These are phyloP conservation scores for Monilinia fructicola DNA, from an alignment of 2,329 filamentous ascomycete species.

Conservation along the genomic window DNA sequence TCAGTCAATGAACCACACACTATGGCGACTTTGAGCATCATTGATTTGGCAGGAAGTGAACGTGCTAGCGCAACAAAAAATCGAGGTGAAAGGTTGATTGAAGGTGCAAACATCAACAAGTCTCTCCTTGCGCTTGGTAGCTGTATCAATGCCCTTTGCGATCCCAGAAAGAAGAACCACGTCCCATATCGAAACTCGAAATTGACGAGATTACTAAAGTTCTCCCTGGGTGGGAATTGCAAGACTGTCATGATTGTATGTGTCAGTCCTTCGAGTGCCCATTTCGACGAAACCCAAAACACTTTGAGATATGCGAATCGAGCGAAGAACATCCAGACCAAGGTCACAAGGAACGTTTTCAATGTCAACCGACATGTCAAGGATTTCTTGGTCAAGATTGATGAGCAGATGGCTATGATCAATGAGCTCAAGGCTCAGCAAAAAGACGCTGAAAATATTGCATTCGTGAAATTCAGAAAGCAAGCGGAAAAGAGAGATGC, in stretches of 20 bases:
- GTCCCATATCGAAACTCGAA: constrained; percentile 98
- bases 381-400: constrained; percentile 98
- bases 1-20: constrained; percentile 92
- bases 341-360: constrained; percentile 98
- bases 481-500: constrained; percentile 80
- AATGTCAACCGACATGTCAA: constrained; percentile 99
- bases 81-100: constrained; percentile 81
- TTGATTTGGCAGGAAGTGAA: constrained; percentile 94
- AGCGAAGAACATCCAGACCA: constrained; percentile 99
- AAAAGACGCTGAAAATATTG: constrained; percentile 78
- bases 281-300: constrained; percentile 98
- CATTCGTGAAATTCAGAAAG: constrained; percentile 87
- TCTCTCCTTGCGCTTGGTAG: constrained; percentile 90
- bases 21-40: constrained; percentile 97
- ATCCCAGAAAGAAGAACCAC: constrained; percentile 86
- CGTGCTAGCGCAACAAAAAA: constrained; percentile 97
- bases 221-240: constrained; percentile 95
- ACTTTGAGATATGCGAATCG: constrained; percentile 95
- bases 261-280: constrained; percentile 90
- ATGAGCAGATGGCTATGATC: constrained; percentile 96
- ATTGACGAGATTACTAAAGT: constrained; percentile 90
- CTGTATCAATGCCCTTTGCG: constrained; percentile 97
- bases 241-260: constrained; percentile 99
- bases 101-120: constrained; percentile 99
- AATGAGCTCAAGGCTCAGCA: constrained; percentile 93